These are phyloP conservation scores for Bryum argenteum DNA, from an alignment of 225 moss, liverwort and hornwort genomes.

Conservation along the genomic window DNA sequence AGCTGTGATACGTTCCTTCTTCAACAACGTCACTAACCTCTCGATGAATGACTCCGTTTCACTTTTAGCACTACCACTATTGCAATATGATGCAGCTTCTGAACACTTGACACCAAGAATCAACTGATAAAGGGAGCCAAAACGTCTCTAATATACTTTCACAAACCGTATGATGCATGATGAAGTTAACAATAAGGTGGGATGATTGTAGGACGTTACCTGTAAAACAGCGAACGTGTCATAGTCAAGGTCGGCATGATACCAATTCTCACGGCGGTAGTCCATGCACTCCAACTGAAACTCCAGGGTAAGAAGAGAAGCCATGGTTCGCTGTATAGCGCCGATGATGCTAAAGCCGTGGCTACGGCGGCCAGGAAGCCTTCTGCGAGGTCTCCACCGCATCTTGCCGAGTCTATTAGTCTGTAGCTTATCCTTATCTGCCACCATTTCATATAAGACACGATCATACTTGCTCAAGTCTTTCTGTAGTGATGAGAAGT, in stretches of 20 bases:
- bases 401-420: slow-evolving; percentile 85
- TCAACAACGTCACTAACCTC: no score
- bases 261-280: slow-evolving; percentile 98
- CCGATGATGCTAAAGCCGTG: slow-evolving; percentile 90
- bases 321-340: slow-evolving; percentile 85
- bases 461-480: slow-evolving; percentile 90
- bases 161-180: background rate
- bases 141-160: no score
- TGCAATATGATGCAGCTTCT: background rate
- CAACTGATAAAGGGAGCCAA: no score
- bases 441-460: slow-evolving; percentile 98
- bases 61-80: background rate
- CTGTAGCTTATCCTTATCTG: slow-evolving; percentile 92
- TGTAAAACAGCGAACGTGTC: slow-evolving; percentile 87
- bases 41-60: no score
- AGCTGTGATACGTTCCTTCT: no score
- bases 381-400: slow-evolving; percentile 95
- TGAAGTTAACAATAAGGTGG: background rate
- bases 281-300: slow-evolving; percentile 99
- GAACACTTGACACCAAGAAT: no score
- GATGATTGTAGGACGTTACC: slow-evolving; percentile 46
- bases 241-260: slow-evolving; percentile 95
- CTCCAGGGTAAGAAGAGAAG: slow-evolving; percentile 80
- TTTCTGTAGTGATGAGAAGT: slow-evolving; percentile 81
- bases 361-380: slow-evolving; percentile 67